These are phyloP conservation scores for Cladophialophora carrionii DNA, from an alignment of 2,329 filamentous ascomycete genomes.

Conservation along the genomic window DNA sequence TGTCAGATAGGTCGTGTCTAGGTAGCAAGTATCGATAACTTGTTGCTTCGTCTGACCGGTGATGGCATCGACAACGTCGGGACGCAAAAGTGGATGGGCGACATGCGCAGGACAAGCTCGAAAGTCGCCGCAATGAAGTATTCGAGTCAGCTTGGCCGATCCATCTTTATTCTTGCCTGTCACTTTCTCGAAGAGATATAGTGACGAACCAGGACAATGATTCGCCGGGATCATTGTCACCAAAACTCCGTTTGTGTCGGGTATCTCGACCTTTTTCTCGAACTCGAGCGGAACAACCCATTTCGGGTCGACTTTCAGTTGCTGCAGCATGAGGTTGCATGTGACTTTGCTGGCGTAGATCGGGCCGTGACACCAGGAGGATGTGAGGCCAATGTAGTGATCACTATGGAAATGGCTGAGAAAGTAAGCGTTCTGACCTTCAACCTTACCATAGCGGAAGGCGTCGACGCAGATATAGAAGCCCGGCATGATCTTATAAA, in stretches of 20 bases:
- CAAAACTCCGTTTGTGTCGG: constrained; percentile 76
- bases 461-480: constrained; percentile 94
- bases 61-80: constrained; percentile 70
- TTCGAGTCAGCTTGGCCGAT: constrained; percentile 66
- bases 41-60: constrained; percentile 76
- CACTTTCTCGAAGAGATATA: constrained; percentile 88
- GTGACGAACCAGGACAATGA: constrained; percentile 90
- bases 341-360: constrained; percentile 97
- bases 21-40: constrained; percentile 91
- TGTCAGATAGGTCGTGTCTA: constrained; percentile 96
- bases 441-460: constrained; percentile 90
- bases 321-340: constrained; percentile 82
- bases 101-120: constrained; percentile 85
- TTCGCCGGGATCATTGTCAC: constrained; percentile 97
- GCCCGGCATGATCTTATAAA: constrained; percentile 96
- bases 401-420: constrained; percentile 98
- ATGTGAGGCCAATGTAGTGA: constrained; percentile 89
- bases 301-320: constrained; percentile 81
- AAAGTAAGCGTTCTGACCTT: constrained; percentile 93
- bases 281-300: constrained; percentile 87
- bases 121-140: constrained; percentile 95
- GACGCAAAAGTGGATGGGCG: constrained; percentile 76
- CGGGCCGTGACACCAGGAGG: constrained; percentile 86
- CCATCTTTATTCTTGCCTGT: constrained; percentile 62
- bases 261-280: constrained; percentile 76